Percentiles rank a stretch among this genome's conserved stretches.
Conservation (phyloP, 2,329 filamentous ascomycete species). For the Zalaria sp. region DNA sequence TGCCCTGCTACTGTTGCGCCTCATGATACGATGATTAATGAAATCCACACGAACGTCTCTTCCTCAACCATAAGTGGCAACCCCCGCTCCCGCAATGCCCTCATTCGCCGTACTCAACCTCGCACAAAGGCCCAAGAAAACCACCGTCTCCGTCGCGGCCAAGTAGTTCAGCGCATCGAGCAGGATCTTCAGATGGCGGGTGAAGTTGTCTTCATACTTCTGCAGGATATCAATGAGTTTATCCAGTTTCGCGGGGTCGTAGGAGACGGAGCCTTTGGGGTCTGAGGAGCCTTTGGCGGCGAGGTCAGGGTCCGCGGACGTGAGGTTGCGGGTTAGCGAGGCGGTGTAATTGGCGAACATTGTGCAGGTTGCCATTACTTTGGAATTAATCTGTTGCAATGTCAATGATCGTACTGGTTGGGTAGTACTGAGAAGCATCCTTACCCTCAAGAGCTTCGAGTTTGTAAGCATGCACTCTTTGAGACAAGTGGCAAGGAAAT, state of each 20-base stretch:
- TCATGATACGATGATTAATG: no score
- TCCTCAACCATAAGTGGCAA: slow-evolving; percentile 1
- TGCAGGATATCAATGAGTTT: slow-evolving; percentile 77
- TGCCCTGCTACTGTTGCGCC: no score
- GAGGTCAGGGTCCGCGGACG: slow-evolving; percentile 71
- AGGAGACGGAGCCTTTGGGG: slow-evolving; percentile 15
- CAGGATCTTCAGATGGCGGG: slow-evolving; percentile 79
- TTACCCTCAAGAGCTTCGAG: slow-evolving; percentile 78
- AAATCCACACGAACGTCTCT: no score
- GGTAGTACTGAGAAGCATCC: slow-evolving; percentile 10
- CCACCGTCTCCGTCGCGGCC: slow-evolving; percentile 91
- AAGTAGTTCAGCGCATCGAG: slow-evolving; percentile 94
- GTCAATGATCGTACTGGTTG: background rate
- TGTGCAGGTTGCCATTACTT: slow-evolving; percentile 89
- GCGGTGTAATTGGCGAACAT: slow-evolving; percentile 86
- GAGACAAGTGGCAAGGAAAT: slow-evolving; percentile 92
- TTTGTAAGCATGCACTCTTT: slow-evolving; percentile 99
- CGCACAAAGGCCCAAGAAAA: slow-evolving; percentile 76
- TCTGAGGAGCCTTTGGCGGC: slow-evolving; percentile 25
- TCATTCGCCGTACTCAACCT: slow-evolving; percentile 69
- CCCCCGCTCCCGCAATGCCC: slow-evolving; percentile 26
- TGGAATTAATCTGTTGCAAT: slow-evolving; percentile 69
- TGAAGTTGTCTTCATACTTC: slow-evolving; percentile 90
- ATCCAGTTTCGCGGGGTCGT: slow-evolving; percentile 46
- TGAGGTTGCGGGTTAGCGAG: slow-evolving; percentile 71